A percentile compares a stretch with the other conserved stretches of the same genome.
Evolutionary conservation across 1,284 basidiomycete species (phyloP).

Genomic region (Cryptococcus jaspeensis): DNA sequence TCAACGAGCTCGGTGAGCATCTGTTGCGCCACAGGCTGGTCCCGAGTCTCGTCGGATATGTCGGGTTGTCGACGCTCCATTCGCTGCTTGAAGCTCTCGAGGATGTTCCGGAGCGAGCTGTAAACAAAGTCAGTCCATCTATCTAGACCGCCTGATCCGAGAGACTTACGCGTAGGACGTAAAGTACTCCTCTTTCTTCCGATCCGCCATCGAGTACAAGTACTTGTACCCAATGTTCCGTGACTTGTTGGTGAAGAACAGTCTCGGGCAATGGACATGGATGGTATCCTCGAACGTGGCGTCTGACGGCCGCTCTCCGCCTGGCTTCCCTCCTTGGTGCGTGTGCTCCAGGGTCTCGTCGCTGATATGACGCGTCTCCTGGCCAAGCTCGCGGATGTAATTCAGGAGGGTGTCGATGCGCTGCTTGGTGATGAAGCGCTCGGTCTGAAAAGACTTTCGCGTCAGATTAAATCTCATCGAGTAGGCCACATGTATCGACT

Average conservation of each 20-base stretch:
- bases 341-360: constrained; percentile 31
- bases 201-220: constrained; percentile 76
- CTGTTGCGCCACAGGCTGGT: constrained; percentile 2
- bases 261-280: constrained; percentile 81
- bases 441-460: constrained; percentile 10
- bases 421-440: constrained; percentile 12
- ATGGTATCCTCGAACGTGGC: constrained; percentile 74
- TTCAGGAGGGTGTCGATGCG: constrained; percentile 30
- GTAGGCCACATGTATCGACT: constrained; percentile 9
- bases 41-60: constrained; percentile 8
- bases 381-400: constrained; percentile 29
- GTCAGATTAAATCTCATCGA: not conserved
- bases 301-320: constrained; percentile 2
- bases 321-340: constrained; percentile 2
- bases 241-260: constrained; percentile 75
- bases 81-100: constrained; percentile 30
- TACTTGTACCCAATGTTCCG: constrained; percentile 86
- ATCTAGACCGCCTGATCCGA: not conserved
- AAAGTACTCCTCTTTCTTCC: constrained; percentile 78
- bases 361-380: constrained; percentile 34
- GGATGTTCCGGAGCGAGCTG: constrained; percentile 33
- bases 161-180: constrained; percentile 71
- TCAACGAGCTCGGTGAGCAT: constrained; percentile 26
- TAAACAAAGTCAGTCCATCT: not conserved
- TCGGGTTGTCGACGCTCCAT: constrained; percentile 12